Percentiles rank a stretch among this genome's conserved stretches.
These are phyloP conservation scores for Stagonosporopsis chrysanthemi DNA, from an alignment of 2,329 filamentous ascomycete genomes.

Conservation along the genomic window DNA sequence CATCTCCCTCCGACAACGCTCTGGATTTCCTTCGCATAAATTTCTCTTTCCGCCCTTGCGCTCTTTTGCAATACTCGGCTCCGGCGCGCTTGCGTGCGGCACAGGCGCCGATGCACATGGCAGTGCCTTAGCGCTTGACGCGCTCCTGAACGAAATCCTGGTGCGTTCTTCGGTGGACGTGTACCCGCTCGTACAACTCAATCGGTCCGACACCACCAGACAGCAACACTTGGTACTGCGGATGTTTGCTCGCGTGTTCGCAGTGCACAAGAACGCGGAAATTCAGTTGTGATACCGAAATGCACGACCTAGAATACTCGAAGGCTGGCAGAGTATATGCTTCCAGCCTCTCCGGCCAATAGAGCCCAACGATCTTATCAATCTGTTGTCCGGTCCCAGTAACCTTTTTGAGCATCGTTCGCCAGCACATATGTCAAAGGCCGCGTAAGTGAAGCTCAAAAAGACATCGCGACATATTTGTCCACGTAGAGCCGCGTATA, in stretches of 20 bases:
- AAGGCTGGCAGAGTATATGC: neutral
- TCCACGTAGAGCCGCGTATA: conserved; percentile 21
- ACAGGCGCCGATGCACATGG: neutral
- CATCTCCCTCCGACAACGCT: neutral
- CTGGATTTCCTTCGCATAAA: neutral
- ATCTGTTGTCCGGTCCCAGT: conserved; percentile 9
- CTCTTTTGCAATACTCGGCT: neutral
- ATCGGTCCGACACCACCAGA: conserved; percentile 9
- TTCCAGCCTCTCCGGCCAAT: conserved; percentile 3
- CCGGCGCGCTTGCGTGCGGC: conserved; percentile 10
- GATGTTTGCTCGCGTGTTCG: neutral
- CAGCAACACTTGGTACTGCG: neutral
- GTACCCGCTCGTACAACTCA: conserved; percentile 7
- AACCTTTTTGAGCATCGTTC: conserved; percentile 14
- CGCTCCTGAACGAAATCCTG: conserved; percentile 3
- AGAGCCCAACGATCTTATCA: conserved; percentile 15
- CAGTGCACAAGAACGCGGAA: neutral
- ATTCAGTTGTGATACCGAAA: neutral
- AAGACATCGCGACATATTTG: conserved; percentile 14
- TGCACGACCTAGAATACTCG: neutral
- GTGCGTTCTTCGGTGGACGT: conserved; percentile 1
- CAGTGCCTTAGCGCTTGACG: conserved; percentile 14
- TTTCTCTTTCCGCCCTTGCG: neutral
- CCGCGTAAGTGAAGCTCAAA: conserved; percentile 20
- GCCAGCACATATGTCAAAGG: conserved; percentile 6